Base-by-base conservation (phyloP, 2,329 filamentous ascomycete genomes). In the Xylariales sp. region DNA sequence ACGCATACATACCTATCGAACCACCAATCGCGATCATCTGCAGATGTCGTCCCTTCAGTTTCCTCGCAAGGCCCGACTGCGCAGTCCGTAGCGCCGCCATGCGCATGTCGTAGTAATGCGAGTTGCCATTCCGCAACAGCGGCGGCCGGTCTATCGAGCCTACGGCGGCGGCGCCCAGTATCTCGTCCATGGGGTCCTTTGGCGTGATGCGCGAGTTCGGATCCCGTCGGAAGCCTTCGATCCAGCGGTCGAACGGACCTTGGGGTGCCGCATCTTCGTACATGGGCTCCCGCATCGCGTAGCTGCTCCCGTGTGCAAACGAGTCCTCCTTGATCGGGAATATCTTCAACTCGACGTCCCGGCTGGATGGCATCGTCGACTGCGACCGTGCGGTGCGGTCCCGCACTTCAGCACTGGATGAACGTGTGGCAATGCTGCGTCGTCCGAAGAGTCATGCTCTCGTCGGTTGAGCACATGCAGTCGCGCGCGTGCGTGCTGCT, bases 21-120 rank as follows among this genome's bases (percentile, higher is more conserved):
- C 90, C 90, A 53, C 89, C 89, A 51, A 96, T 95, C 11, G 91
- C 91, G 71, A 96, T 96, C 91, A 96, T 96, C 69, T 96, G 90
- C 59, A 96, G 60, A 69, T 97, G 91, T 35, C 89, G 76, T 15
- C 82, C 81, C 65, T 94, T 93, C 51, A 95, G 66, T 60, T 81
- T 83, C 55, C 89, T 75, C 38, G 85, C 80, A 38, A 97, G 72
- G 6, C 84, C 80, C 33, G 86, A 84, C 49, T 82, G 75, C 4
- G 87, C 85, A 2, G 88, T 90, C 57, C 89, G 83, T 50, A 88
- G 66, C 57, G 87, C 75, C 35, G 77, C 80, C 51, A 66, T 63
- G 20, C 69, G 70, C 38, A 80, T 49, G 53, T 80, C 76, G 51
- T 73, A 80, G 56, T 75, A 75, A 43, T 76, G 71, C 2, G 63